These are phyloP conservation scores for Verbena officinalis DNA, from an alignment of 257 asterid genomes.

Conservation along the genomic window DNA sequence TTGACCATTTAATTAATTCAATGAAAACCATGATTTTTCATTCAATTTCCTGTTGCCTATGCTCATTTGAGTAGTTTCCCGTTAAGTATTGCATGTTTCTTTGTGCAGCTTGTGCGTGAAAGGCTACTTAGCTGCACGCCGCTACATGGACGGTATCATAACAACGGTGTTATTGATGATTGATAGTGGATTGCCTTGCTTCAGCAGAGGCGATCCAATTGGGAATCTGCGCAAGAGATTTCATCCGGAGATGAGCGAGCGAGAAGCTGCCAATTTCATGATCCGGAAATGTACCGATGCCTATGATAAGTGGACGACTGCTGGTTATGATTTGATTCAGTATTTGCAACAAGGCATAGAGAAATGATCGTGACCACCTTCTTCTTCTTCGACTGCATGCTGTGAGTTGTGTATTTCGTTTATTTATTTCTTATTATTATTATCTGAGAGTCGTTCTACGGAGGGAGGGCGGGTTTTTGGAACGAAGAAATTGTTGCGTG, in stretches of 20 bases:
- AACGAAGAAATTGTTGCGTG: too few relatives aligned
- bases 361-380: conserved; percentile 45
- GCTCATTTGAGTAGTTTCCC: too few relatives aligned
- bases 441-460: not conserved
- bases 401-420: not conserved
- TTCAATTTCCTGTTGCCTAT: too few relatives aligned
- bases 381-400: not conserved
- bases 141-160: conserved; percentile 89
- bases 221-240: conserved; percentile 96
- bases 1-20: too few relatives aligned
- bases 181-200: conserved; percentile 98
- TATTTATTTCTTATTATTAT: not conserved
- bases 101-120: conserved; percentile 83
- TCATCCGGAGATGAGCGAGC: conserved; percentile 97
- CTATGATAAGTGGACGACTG: conserved; percentile 95
- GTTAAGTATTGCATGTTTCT: conserved; percentile 2
- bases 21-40: too few relatives aligned
- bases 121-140: conserved; percentile 97
- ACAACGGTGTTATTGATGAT: conserved; percentile 77
- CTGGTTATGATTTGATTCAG: conserved; percentile 95
- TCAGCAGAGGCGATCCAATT: conserved; percentile 97
- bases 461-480: not conserved
- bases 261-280: conserved; percentile 98
- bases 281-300: conserved; percentile 87
- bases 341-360: conserved; percentile 98